phyloP scores from a whole-genome alignment of 2,329 filamentous ascomycete species.

The Helotiales sp. region DNA sequence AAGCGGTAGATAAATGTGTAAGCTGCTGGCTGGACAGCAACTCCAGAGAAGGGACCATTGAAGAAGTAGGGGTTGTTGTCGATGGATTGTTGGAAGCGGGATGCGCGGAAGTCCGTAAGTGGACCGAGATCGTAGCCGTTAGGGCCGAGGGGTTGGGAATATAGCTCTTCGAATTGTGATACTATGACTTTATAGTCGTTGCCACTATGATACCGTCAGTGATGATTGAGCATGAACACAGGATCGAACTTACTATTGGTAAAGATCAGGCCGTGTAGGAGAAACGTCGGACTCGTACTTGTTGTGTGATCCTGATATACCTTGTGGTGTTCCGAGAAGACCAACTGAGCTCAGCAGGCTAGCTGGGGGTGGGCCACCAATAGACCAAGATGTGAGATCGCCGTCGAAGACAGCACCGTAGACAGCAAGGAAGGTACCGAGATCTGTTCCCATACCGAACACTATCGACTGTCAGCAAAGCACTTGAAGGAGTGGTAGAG shows the following conservation, averaged over 20 bases:
- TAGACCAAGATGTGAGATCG: slow-evolving; percentile 52
- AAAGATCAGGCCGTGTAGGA: slow-evolving; percentile 52
- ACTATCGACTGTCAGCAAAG: slow-evolving; percentile 32
- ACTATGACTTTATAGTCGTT: slow-evolving; percentile 53
- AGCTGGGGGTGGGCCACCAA: slow-evolving; percentile 44
- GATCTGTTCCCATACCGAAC: slow-evolving; percentile 45
- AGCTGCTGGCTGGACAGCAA: slow-evolving; percentile 22
- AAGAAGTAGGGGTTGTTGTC: slow-evolving; percentile 54
- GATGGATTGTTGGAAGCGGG: slow-evolving; percentile 48
- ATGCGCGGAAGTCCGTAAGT: slow-evolving; percentile 43
- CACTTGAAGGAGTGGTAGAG: background rate
- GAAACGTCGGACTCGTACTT: slow-evolving; percentile 55
- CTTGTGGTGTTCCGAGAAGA: slow-evolving; percentile 42
- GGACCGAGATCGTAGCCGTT: slow-evolving; percentile 42
- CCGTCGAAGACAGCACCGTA: slow-evolving; percentile 49
- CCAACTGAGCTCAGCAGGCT: slow-evolving; percentile 28
- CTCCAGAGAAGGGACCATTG: slow-evolving; percentile 40
- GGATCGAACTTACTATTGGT: slow-evolving; percentile 34
- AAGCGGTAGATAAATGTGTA: slow-evolving; percentile 29
- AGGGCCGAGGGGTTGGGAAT: slow-evolving; percentile 41
- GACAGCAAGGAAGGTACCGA: slow-evolving; percentile 40
- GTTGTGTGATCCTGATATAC: slow-evolving; percentile 53
- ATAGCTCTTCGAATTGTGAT: slow-evolving; percentile 49
- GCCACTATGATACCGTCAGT: slow-evolving; percentile 36
- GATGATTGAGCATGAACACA: background rate